These are phyloP conservation scores for Arachnopeziza araneosa DNA, from an alignment of 2,329 filamentous ascomycete species.

Conservation along the genomic window DNA sequence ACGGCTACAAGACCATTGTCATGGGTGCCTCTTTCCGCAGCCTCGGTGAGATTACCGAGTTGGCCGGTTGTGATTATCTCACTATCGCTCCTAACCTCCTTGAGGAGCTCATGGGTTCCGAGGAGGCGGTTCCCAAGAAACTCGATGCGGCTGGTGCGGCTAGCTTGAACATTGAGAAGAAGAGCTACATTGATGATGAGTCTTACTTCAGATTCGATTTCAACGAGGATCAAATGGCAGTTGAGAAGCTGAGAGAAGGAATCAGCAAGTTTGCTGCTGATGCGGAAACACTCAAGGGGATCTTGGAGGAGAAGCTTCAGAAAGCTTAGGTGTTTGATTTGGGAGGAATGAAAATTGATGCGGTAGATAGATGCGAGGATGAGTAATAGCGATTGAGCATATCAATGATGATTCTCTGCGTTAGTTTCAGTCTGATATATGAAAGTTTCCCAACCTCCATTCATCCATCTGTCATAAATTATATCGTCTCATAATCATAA, in stretches of 20 bases:
- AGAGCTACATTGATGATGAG: constrained; percentile 87
- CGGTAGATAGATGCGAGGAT: background rate
- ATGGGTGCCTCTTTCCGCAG: constrained; percentile 99
- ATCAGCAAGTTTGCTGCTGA: constrained; percentile 99
- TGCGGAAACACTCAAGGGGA: constrained; percentile 86
- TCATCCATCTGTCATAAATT: background rate
- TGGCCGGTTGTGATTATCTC: constrained; percentile 97
- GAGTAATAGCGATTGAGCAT: background rate
- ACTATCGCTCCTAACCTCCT: constrained; percentile 96
- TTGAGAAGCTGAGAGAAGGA: constrained; percentile 98
- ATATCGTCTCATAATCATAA: no score
- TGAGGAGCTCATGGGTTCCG: constrained; percentile 87
- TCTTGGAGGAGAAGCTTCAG: constrained; percentile 78
- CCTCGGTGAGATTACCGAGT: constrained; percentile 92
- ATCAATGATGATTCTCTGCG: background rate
- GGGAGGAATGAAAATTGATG: background rate
- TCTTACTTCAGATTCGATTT: constrained; percentile 93
- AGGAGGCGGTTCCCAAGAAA: constrained; percentile 81
- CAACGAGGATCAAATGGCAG: constrained; percentile 99
- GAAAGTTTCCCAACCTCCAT: no score
- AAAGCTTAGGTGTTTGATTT: background rate
- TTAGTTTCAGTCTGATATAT: background rate
- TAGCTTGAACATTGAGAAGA: constrained; percentile 75
- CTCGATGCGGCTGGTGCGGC: constrained; percentile 65
- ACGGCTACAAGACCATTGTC: constrained; percentile 97